Base-by-base conservation (phyloP, 352 stramenopile species). In the Phytophthora pini region DNA sequence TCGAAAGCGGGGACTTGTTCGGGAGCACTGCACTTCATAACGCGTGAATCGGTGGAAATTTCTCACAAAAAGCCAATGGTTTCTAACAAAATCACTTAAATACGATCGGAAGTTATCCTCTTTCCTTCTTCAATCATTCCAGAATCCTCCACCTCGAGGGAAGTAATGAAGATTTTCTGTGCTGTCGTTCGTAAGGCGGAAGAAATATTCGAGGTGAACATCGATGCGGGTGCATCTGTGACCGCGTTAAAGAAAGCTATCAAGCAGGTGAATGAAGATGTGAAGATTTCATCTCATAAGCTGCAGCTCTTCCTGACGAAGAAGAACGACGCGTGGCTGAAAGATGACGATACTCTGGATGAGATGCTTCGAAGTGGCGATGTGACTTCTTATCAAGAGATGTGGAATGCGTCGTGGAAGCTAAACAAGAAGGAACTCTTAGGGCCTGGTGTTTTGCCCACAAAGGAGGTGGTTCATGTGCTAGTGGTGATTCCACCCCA, bases 201-300 rank as follows among this genome's bases (percentile, higher is more conserved):
- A 17, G 17, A 17, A 46, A 38, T 11, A 10, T 38, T 6, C 11
- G 31, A 89, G 89, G 9, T 17, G 17, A 17, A 17, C 17, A 17
- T 17, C 17, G 17, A 17, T 17, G 17, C 17, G 17, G 17, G 17
- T 89, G 34, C 34, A 7, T 31, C 27, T 31, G 27, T 31, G 8
- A 31, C 27, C 27, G 8, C 6, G 27, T 47, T 47, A n/a, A 47
- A 47, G 17, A 3, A 47, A 0, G 41, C 41, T 1, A 47, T 47
- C 41, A 47, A 47, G 41, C 5, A n/a, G 34, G 34, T 31, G 13
- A n/a, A 40, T n/a, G 9, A n/a, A 5, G 13, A n/a, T n/a, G 13
- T n/a, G 9, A n/a, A 40, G 13, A 4, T 47, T 17, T 47, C 27
- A 22, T 29, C 8, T 17, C 41, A 27, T 5, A n/a, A 58, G 2